Base-by-base conservation (phyloP, 306 rosid species). In the Rubus parviflorus region DNA sequence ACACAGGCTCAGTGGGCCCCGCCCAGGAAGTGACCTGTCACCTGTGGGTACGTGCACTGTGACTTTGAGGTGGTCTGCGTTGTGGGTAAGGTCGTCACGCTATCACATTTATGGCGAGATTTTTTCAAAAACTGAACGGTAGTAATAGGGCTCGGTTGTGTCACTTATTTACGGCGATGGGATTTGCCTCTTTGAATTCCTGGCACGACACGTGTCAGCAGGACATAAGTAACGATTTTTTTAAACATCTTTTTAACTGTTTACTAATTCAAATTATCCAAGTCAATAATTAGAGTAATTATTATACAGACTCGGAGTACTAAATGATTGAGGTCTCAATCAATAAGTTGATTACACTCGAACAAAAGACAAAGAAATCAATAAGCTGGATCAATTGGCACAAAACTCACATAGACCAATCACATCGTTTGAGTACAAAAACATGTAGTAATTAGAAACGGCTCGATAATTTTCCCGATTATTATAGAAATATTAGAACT, bases 21-120 rank as follows among this genome's bases (percentile, higher is more conserved):
- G 8, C 9, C 54, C 2, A 9, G 11, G 60, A 38, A 17, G 66
- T 61, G 69, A 64, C 69, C 69, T 17, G 69, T 64, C 47, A 38
- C 66, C 20, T 38, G 69, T 30, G 40, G 40, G 67, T 35, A 9
- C 19, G 8, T n/a, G 30, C n/a, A 2, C 19, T 61, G 66, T 61
- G 64, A 12, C 35, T 22, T 20, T 57, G 63, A 9, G 63, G 54
- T 49, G 35, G 35, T 30, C 35, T 30, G 35, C 35, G n/a, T 30
- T 30, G 35, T 30, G 58, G 70, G 83, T 49, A 75, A 77, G 80
- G 70, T 66, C 30, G 40, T 68, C 85, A 80, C 71, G 82, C 73
- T 68, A 22, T 56, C 19, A 81, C 93, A 87, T 87, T 90, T 62
- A 90, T 85, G 79, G 72, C 57, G 54, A 19, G 23, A 8, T 19